Evolutionary conservation across 2,329 filamentous ascomycete genomes (phyloP).

Genomic region (Drechmeria coniospora): DNA sequence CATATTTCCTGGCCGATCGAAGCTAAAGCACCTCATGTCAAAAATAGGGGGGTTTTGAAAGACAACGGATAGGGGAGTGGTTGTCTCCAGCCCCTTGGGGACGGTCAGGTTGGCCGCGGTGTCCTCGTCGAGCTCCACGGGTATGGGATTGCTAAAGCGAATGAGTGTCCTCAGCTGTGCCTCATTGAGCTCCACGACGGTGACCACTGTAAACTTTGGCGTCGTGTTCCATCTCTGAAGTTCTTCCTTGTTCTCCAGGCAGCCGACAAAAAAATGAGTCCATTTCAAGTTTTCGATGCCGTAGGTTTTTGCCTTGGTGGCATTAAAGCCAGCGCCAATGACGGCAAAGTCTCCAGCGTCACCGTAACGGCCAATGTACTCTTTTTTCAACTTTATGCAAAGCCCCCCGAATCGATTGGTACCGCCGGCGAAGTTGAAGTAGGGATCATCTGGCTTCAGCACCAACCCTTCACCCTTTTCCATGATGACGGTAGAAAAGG

Average conservation of each 20-base stretch:
- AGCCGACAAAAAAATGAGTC: slow-evolving; percentile 72
- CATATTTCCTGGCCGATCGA: slow-evolving; percentile 54
- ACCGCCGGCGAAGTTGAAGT: slow-evolving; percentile 41
- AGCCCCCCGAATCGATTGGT: slow-evolving; percentile 24
- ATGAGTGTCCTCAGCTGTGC: slow-evolving; percentile 35
- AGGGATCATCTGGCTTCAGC: slow-evolving; percentile 65
- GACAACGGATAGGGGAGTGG: slow-evolving; percentile 29
- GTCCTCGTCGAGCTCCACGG: slow-evolving; percentile 23
- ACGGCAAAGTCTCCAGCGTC: slow-evolving; percentile 74
- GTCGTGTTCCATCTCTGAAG: slow-evolving; percentile 32
- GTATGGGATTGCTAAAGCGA: slow-evolving; percentile 27
- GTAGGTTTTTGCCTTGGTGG: slow-evolving; percentile 42
- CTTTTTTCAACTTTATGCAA: slow-evolving; percentile 78
- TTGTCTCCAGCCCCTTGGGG: slow-evolving; percentile 25
- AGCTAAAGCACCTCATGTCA: slow-evolving; percentile 67
- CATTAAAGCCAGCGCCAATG: slow-evolving; percentile 58
- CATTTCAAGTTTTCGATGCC: slow-evolving; percentile 43
- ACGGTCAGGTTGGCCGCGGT: slow-evolving; percentile 28
- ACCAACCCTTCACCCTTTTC: slow-evolving; percentile 63
- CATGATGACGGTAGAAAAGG: slow-evolving; percentile 53
- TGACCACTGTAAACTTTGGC: slow-evolving; percentile 53
- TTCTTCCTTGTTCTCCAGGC: slow-evolving; percentile 51
- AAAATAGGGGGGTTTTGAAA: slow-evolving; percentile 63
- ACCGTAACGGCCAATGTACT: slow-evolving; percentile 63
- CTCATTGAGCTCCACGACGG: slow-evolving; percentile 40